Evolutionary conservation across 768 basidiomycete genomes (phyloP), one percentile per base, ranked within the genome.

Genomic region (Amanita rimosa): DNA sequence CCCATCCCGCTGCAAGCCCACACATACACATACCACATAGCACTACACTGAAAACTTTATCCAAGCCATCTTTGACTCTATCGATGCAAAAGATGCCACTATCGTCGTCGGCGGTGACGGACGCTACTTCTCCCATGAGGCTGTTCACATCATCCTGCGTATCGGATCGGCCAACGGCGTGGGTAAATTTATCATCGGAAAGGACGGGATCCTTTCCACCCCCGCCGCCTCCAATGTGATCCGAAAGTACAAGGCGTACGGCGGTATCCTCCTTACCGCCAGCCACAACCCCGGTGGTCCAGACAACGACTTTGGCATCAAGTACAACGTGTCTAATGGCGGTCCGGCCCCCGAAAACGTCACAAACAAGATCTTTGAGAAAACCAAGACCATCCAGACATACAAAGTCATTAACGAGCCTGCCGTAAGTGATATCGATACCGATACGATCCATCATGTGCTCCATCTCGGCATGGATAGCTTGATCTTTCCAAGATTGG

Each of bases 41-140:
- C 83, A 98, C 73, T 99, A 98, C 71, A 99, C 96, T 39, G 96
- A 98, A 70, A 99, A 98, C 74, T 99, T 99, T 58, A 65, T 97
- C 50, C 95, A 98, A 66, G 68, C 95, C 56, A 99, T 92, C 72
- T 77, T 94, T 60, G 80, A 88, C 66, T 88, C 94, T 48, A 89
- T 98, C 67, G 78, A 85, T 5, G 77, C 80, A 44, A 67, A 84
- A 52, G 90, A 78, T 24, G 70, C 81, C 48, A 92, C 93, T 13
- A 74, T 98, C 57, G 96, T 98, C 60, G 79, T 99, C 59, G 95
- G 96, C 44, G 96, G 96, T 49, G 96, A 99, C 64, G 96, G 96
- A 24, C 91, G 96, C 49, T 99, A 73, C 74, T 96, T 83, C 70
- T 84, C 80, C 16, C 79, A 81, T 14, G 89, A 87, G 63, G 75